These are phyloP conservation scores for Rhodotorula diobovata DNA, from an alignment of 768 basidiomycete genomes.

Conservation along the genomic window DNA sequence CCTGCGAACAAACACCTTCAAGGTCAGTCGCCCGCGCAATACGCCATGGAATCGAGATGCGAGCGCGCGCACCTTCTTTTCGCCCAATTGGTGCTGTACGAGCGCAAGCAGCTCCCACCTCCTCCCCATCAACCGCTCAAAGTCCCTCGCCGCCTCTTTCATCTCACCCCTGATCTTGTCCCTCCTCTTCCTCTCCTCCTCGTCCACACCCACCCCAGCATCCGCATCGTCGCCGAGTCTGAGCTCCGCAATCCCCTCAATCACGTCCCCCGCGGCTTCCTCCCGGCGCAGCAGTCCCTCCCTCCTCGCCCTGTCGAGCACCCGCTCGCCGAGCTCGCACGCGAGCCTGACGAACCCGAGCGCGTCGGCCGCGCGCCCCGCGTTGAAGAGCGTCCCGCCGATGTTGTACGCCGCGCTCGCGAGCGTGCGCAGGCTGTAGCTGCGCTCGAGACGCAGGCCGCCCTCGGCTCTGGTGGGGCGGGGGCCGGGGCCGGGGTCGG, in stretches of 20 bases:
- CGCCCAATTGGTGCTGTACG: constrained; percentile 70
- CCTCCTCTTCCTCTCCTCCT: neutral
- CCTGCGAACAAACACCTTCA: constrained; percentile 5
- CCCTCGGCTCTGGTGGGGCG: neutral
- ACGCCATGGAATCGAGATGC: no score
- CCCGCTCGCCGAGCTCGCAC: constrained; percentile 52
- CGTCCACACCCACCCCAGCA: neutral
- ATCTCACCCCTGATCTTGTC: neutral
- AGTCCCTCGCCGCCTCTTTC: constrained; percentile 11
- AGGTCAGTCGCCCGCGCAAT: neutral
- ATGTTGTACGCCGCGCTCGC: constrained; percentile 45
- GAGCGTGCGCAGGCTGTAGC: constrained; percentile 45
- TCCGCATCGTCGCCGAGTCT: neutral
- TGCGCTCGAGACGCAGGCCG: neutral
- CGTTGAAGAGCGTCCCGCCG: constrained; percentile 58
- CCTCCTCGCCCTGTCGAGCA: constrained; percentile 46
- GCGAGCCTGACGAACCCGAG: constrained; percentile 62
- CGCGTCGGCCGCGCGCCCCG: constrained; percentile 59
- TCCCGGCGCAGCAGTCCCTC: neutral
- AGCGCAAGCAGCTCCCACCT: constrained; percentile 78
- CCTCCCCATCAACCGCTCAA: constrained; percentile 56
- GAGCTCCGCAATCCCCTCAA: neutral
- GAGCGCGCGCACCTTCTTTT: constrained; percentile 59
- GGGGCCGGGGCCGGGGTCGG: neutral
- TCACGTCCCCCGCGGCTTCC: neutral